Conservation (phyloP, 306 rosid genomes). For the Rubus parviflorus region DNA sequence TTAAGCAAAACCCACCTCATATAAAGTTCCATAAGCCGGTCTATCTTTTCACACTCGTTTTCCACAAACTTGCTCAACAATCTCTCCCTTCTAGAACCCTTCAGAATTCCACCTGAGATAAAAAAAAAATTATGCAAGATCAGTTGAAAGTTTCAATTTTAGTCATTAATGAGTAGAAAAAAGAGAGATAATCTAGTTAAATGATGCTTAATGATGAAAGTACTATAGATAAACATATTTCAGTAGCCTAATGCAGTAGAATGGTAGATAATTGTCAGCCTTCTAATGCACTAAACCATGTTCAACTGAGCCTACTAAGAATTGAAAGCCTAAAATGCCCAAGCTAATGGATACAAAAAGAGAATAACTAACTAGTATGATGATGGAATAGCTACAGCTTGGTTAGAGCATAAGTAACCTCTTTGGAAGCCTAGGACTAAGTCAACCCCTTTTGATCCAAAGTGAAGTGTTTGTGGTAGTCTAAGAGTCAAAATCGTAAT, state of each 20-base stretch:
- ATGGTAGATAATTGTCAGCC: background rate
- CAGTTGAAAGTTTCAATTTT: conserved; percentile 19
- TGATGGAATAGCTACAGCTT: no score
- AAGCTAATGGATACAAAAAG: background rate
- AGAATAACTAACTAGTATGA: background rate
- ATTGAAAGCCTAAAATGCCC: conserved; percentile 4
- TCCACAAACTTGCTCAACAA: conserved; percentile 88
- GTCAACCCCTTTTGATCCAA: no score
- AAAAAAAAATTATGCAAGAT: conserved; percentile 14
- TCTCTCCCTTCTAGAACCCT: conserved; percentile 96
- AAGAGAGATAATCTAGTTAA: background rate
- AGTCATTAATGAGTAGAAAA: background rate
- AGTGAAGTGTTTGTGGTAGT: no score
- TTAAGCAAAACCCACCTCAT: conserved; percentile 55
- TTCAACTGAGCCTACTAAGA: background rate
- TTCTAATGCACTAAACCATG: background rate
- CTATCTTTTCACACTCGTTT: conserved; percentile 93
- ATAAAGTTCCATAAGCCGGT: conserved; percentile 91
- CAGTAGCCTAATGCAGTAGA: conserved; percentile 2
- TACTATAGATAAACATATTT: background rate
- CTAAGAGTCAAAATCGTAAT: no score
- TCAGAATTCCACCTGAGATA: conserved; percentile 79
- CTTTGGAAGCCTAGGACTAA: no score
- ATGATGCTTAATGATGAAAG: background rate
- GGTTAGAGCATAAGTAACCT: no score